Percentiles rank a stretch among this genome's conserved stretches.
phyloP scores from a whole-genome alignment of 2,329 filamentous ascomycete genomes.

The Aspergillus phoenicis region DNA sequence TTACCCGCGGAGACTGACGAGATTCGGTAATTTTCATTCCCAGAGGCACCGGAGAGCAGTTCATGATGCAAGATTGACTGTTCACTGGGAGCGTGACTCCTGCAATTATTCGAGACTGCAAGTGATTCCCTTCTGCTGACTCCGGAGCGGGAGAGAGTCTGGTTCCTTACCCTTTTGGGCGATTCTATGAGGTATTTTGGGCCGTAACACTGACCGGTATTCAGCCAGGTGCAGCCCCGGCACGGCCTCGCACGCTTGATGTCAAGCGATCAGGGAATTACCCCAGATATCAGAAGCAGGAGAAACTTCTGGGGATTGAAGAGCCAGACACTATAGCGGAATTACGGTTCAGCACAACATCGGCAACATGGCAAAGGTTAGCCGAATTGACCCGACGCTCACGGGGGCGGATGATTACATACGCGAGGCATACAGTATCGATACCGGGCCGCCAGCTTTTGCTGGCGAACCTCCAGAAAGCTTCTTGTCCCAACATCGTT shows the following conservation, averaged over 20 bases:
- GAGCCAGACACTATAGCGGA: background rate
- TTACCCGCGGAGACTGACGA: background rate
- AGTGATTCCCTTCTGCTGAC: background rate
- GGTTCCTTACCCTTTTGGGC: constrained; percentile 3
- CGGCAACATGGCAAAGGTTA: constrained; percentile 17
- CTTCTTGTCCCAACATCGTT: constrained; percentile 30
- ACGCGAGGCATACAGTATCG: constrained; percentile 24
- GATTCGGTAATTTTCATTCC: background rate
- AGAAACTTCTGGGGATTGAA: background rate
- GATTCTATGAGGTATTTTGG: constrained; percentile 4
- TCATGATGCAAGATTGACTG: background rate
- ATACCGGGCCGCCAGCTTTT: constrained; percentile 28
- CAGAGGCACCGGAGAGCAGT: background rate
- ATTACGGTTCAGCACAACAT: background rate
- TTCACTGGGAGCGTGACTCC: background rate
- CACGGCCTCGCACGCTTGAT: background rate
- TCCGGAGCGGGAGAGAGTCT: background rate
- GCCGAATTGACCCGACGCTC: constrained; percentile 22
- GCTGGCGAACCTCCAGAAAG: constrained; percentile 26
- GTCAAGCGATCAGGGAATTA: background rate
- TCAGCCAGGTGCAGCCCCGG: background rate
- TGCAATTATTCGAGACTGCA: background rate
- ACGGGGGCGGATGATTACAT: constrained; percentile 24
- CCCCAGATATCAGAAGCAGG: background rate
- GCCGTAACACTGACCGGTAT: constrained; percentile 7